These are phyloP conservation scores for Diplocarpon rosae DNA, from an alignment of 2,329 filamentous ascomycete species.

Conservation along the genomic window DNA sequence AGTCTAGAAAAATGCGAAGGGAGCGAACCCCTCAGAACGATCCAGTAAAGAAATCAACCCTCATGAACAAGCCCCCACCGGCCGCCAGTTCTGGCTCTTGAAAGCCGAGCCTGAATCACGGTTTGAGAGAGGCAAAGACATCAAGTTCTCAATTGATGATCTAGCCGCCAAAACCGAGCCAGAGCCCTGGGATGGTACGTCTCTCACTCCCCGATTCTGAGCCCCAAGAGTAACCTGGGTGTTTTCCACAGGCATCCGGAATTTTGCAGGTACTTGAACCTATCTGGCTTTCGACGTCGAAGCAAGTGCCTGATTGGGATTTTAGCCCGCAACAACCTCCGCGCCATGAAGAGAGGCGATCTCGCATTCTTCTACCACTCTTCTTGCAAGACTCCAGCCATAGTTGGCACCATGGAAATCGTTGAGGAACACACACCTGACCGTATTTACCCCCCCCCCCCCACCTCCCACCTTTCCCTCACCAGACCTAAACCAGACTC, in stretches of 20 bases:
- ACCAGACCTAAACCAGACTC: slow-evolving; percentile 2
- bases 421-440: slow-evolving; percentile 76
- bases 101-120: slow-evolving; percentile 84
- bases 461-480: background rate
- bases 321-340: slow-evolving; percentile 74
- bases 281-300: background rate
- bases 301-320: background rate
- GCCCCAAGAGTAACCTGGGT: too few species aligned
- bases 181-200: slow-evolving; percentile 83
- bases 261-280: slow-evolving; percentile 33
- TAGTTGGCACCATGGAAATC: slow-evolving; percentile 82
- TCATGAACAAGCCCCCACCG: slow-evolving; percentile 5
- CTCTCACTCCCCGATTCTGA: background rate
- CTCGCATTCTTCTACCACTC: slow-evolving; percentile 96
- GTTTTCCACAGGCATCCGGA: slow-evolving; percentile 33
- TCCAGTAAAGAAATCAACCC: background rate
- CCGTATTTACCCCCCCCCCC: slow-evolving; percentile 34
- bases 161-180: slow-evolving; percentile 59
- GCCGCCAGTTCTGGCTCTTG: slow-evolving; percentile 61
- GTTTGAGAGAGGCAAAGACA: slow-evolving; percentile 75
- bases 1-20: slow-evolving; percentile 1
- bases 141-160: slow-evolving; percentile 92
- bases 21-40: slow-evolving; percentile 4
- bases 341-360: slow-evolving; percentile 83
- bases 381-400: slow-evolving; percentile 80